Percentiles rank a stretch among this genome's conserved stretches.
Evolutionary conservation across 139 green algal species (phyloP).

Genomic region (Prasinococcaceae sp.): DNA sequence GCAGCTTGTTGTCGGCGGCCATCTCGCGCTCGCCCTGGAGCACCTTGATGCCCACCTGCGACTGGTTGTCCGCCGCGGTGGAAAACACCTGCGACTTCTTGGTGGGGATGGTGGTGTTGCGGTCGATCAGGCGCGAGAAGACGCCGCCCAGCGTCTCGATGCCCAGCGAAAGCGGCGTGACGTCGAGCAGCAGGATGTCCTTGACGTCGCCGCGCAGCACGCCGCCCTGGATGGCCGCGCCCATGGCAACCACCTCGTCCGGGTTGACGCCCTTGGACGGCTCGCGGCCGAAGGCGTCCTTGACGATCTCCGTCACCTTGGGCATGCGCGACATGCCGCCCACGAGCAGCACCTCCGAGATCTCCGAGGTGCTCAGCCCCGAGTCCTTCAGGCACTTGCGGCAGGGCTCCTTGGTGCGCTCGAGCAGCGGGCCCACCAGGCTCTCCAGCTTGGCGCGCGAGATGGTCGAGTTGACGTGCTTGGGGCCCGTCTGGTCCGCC

Average conservation of each 20-base stretch:
- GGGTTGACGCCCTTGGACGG: constrained; percentile 86
- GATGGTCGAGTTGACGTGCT: constrained; percentile 64
- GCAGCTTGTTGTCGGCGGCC: constrained; percentile 95
- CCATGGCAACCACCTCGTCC: constrained; percentile 95
- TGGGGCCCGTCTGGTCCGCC: constrained; percentile 71
- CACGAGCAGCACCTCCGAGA: constrained; percentile 94
- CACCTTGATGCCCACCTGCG: constrained; percentile 97
- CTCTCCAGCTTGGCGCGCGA: constrained; percentile 76
- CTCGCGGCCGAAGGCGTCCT: constrained; percentile 79
- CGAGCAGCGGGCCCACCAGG: constrained; percentile 67
- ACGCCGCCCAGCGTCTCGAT: constrained; percentile 98
- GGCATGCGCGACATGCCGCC: constrained; percentile 98
- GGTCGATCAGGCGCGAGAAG: constrained; percentile 94
- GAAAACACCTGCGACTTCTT: constrained; percentile 89
- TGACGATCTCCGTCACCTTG: constrained; percentile 81
- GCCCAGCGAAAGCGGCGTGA: constrained; percentile 91
- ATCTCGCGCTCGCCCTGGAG: constrained; percentile 98
- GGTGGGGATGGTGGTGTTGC: constrained; percentile 99
- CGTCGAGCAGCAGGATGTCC: constrained; percentile 97
- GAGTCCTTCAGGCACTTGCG: constrained; percentile 65
- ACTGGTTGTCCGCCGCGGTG: constrained; percentile 88
- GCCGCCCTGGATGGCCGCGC: constrained; percentile 89
- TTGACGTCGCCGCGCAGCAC: constrained; percentile 90
- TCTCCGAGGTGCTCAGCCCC: constrained; percentile 64
- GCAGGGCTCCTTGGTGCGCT: constrained; percentile 84